Evolutionary conservation across 163 green algal species (phyloP).

Genomic region (Volvox carteri): DNA sequence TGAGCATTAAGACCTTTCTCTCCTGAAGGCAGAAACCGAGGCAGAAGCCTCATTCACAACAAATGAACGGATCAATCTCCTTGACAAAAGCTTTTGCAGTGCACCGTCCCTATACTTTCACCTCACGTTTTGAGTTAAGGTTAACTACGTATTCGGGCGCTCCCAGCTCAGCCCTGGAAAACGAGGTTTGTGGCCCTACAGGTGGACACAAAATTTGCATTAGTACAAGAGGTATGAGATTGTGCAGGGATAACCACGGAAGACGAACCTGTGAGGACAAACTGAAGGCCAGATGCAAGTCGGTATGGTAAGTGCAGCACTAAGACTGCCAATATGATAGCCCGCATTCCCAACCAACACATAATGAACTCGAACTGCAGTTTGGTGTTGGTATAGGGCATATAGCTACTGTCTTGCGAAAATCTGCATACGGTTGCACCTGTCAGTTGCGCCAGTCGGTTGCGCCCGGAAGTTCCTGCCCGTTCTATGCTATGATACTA

Average conservation of each 20-base stretch:
- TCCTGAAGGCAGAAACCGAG: not conserved
- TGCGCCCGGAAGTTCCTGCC: no score
- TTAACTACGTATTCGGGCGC: not conserved
- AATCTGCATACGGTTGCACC: no score
- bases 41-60: not conserved
- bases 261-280: not conserved
- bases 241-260: not conserved
- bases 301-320: no score
- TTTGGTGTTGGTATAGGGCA: no score
- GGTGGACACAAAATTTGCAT: not conserved
- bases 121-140: not conserved
- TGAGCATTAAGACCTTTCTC: not conserved
- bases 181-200: not conserved
- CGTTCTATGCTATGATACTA: no score
- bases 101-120: no score
- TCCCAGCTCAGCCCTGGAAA: not conserved
- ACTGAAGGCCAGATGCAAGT: not conserved
- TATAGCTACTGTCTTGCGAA: no score
- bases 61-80: not conserved
- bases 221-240: not conserved
- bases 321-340: no score
- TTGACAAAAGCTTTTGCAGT: no score
- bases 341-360: no score
- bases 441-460: no score
- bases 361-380: no score